A percentile compares a stretch with the other conserved stretches of the same genome.
These are phyloP conservation scores for Calonectria montana DNA, from an alignment of 2,329 filamentous ascomycete genomes.

Conservation along the genomic window DNA sequence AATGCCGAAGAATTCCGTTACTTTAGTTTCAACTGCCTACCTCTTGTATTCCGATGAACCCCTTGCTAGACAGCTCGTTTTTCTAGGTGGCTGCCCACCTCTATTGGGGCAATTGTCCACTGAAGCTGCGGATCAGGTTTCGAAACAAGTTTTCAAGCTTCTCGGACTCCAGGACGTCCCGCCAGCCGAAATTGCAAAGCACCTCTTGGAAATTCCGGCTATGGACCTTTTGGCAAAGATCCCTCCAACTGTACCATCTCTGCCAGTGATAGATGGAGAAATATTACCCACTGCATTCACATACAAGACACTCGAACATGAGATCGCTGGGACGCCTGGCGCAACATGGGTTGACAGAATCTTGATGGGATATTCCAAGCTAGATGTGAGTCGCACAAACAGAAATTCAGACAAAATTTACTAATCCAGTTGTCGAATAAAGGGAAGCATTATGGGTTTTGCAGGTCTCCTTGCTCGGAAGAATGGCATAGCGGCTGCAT, in stretches of 20 bases:
- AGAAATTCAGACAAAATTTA: not conserved
- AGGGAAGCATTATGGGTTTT: slow-evolving; percentile 17
- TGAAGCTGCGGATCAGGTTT: not conserved
- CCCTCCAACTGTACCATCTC: not conserved
- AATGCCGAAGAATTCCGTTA: not conserved
- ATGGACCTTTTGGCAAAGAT: not conserved
- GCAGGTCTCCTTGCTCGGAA: slow-evolving; percentile 2
- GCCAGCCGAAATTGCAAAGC: not conserved
- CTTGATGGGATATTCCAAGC: not conserved
- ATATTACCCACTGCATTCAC: not conserved
- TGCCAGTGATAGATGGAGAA: not conserved
- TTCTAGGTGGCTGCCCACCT: slow-evolving; percentile 10
- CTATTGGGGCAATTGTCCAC: not conserved
- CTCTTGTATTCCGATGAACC: slow-evolving; percentile 4
- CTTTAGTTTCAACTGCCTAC: not conserved
- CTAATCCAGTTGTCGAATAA: not conserved
- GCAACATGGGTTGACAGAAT: not conserved
- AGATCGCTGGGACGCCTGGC: not conserved
- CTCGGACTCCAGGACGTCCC: not conserved
- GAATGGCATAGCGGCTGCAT: not conserved
- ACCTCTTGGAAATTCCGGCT: not conserved
- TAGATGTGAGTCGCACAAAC: not conserved
- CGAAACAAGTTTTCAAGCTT: not conserved
- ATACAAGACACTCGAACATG: not conserved
- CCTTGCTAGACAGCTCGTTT: not conserved